Evolutionary conservation across 345 rosid genomes (phyloP), one percentile per base, ranked within the genome.

Genomic region (Gossypium australe): DNA sequence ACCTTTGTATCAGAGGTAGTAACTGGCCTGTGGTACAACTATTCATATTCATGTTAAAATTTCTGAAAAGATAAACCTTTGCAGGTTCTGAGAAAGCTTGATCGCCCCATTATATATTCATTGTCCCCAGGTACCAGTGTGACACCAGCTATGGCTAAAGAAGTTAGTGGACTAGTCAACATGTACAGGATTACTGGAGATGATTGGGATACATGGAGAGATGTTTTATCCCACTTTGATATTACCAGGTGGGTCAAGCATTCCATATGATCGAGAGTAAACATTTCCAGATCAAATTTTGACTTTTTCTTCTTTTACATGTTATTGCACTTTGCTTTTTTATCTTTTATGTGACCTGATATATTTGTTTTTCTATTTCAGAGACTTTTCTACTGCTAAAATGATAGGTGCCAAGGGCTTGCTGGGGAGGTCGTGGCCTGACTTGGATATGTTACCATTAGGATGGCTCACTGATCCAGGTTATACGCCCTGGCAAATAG

Each of bases 131-230:
- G 98, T 77, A 90, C 94, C 58, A 83, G 92, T 69, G 97, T 78
- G 73, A 85, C 90, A 24, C 97, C 98, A 77, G 72, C 83, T 44
- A 82, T 88, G 97, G 97, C 98, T 64, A 86, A 87, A 85, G 87
- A 84, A 70, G 84, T 90, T 48, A 82, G 87, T 76, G 86, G 81
- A 48, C 75, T 89, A 43, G 93, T 85, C 66, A 92, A 88, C 86
- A 87, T 90, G 97, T 94, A 92, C 80, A 86, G 97, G 79, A 76
- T 94, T 74, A 89, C 97, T 9, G 94, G 85, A n/a, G 98, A 94
- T 84, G 97, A 94, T 68, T 94, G 98, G 98, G 98, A 94, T 76
- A 78, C 84, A 38, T 94, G 98, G 98, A 81, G 77, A 72, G 98
- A 94, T 56, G 90, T 92, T 9, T 85, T 79, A 29, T 34, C 91